Percentiles rank a stretch among this genome's conserved stretches.
Conservation (phyloP, 1,284 basidiomycete genomes). For the Boletellus deceptivus region DNA sequence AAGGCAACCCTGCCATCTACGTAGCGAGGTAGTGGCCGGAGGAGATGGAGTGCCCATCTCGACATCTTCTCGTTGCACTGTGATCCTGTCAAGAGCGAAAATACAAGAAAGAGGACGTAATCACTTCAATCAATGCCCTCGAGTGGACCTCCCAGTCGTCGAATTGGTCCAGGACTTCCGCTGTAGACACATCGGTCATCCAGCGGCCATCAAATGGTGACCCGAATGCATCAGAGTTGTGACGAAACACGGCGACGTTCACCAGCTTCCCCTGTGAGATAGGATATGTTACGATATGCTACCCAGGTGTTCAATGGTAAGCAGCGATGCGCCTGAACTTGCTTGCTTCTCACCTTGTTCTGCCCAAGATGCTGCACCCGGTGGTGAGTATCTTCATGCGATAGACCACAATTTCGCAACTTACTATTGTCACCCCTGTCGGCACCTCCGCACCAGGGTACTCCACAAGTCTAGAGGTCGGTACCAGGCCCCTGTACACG, state of each 20-base stretch:
- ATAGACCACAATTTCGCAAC: neutral
- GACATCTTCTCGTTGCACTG: conserved; percentile 14
- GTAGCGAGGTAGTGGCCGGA: conserved; percentile 32
- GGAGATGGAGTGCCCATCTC: conserved; percentile 33
- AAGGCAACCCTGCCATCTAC: conserved; percentile 30
- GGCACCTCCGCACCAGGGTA: conserved; percentile 37
- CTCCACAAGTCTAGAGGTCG: conserved; percentile 11
- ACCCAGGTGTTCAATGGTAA: neutral
- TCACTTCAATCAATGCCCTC: conserved; percentile 40
- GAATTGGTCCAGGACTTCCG: conserved; percentile 34
- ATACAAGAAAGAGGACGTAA: neutral
- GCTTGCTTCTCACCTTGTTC: conserved; percentile 36
- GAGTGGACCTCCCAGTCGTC: conserved; percentile 43
- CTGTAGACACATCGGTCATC: conserved; percentile 32
- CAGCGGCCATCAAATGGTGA: conserved; percentile 36
- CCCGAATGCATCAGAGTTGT: conserved; percentile 35
- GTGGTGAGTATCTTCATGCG: neutral
- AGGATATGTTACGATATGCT: conserved; percentile 47
- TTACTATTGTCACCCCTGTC: conserved; percentile 37
- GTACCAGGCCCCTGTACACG: conserved; percentile 19
- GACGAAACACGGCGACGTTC: conserved; percentile 42
- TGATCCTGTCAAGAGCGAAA: no score
- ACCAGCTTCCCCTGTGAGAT: conserved; percentile 41
- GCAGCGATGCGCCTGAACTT: neutral
- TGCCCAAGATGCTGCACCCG: conserved; percentile 41